phyloP scores from a whole-genome alignment of 2,329 filamentous ascomycete species.

The Geosmithia morbida region DNA sequence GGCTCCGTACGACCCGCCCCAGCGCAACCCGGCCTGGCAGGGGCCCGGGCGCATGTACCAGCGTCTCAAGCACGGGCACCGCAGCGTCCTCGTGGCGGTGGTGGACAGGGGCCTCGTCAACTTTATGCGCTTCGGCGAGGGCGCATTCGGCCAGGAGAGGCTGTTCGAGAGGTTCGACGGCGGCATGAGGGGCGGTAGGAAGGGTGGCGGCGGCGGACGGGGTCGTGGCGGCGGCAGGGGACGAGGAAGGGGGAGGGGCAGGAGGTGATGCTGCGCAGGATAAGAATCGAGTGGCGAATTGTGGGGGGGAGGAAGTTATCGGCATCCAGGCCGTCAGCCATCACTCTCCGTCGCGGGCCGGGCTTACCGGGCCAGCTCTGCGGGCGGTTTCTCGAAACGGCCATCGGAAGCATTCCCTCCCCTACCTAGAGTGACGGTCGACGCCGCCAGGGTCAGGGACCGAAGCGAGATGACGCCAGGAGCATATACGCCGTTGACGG shows the following conservation, averaged over 20 bases:
- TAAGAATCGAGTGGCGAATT: too few relatives aligned
- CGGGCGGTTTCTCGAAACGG: too few relatives aligned
- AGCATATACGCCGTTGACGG: too few relatives aligned
- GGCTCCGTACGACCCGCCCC: constrained; percentile 55
- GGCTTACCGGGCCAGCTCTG: too few relatives aligned
- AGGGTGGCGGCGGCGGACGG: constrained; percentile 24
- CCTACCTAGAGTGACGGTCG: too few relatives aligned
- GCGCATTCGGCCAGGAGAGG: constrained; percentile 62
- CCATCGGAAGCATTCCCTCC: too few relatives aligned
- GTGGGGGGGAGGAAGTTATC: too few relatives aligned
- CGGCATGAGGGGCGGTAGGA: constrained; percentile 21
- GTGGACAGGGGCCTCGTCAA: constrained; percentile 86
- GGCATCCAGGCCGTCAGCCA: too few relatives aligned
- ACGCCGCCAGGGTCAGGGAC: too few relatives aligned
- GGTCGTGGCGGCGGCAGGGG: constrained; percentile 17
- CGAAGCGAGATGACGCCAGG: too few relatives aligned
- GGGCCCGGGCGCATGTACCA: constrained; percentile 48
- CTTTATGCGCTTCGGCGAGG: constrained; percentile 70
- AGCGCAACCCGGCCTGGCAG: constrained; percentile 28
- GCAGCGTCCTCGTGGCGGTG: constrained; percentile 73
- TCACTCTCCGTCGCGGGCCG: too few relatives aligned
- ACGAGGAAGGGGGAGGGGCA: constrained; percentile 7
- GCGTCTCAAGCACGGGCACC: constrained; percentile 68
- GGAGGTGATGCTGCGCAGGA: neutral
- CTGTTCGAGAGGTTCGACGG: constrained; percentile 47